Percentiles rank a stretch among this genome's conserved stretches.
Evolutionary conservation across 805 yeast genomes (phyloP).

Genomic region (Diddensiella transvaalensis): DNA sequence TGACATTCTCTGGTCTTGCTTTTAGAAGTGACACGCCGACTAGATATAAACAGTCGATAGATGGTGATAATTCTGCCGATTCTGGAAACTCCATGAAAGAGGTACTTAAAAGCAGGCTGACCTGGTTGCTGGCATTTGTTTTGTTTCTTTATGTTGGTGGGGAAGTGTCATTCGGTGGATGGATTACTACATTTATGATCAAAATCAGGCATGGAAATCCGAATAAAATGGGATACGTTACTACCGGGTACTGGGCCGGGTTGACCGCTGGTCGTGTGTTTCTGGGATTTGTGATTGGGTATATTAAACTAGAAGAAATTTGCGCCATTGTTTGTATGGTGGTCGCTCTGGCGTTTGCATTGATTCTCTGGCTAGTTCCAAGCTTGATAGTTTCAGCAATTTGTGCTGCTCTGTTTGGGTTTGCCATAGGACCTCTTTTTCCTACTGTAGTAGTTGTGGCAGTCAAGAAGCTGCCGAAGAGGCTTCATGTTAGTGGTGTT

Average conservation of each 20-base stretch:
- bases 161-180: slow-evolving; percentile 66
- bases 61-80: slow-evolving; percentile 3
- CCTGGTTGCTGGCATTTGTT: slow-evolving; percentile 48
- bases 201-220: slow-evolving; percentile 49
- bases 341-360: slow-evolving; percentile 38
- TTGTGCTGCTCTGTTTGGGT: slow-evolving; percentile 48
- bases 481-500: slow-evolving; percentile 59
- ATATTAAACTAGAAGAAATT: slow-evolving; percentile 19
- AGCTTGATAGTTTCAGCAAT: slow-evolving; percentile 44
- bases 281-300: slow-evolving; percentile 40
- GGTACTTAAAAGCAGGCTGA: slow-evolving; percentile 15
- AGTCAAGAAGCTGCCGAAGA: slow-evolving; percentile 56
- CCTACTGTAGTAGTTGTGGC: slow-evolving; percentile 70
- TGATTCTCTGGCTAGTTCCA: slow-evolving; percentile 49
- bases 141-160: slow-evolving; percentile 65
- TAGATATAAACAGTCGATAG: slow-evolving; percentile 11
- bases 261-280: slow-evolving; percentile 59
- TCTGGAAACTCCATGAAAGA: slow-evolving; percentile 4
- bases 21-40: slow-evolving; percentile 37
- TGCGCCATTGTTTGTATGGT: slow-evolving; percentile 30
- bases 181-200: slow-evolving; percentile 63
- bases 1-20: slow-evolving; percentile 37
- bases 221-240: slow-evolving; percentile 53
- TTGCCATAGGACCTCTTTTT: slow-evolving; percentile 65
- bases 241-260: slow-evolving; percentile 72